Evolutionary conservation across 2,329 filamentous ascomycete genomes (phyloP), one percentile per base, ranked within the genome.

Genomic region (Corinectria fuckeliana): DNA sequence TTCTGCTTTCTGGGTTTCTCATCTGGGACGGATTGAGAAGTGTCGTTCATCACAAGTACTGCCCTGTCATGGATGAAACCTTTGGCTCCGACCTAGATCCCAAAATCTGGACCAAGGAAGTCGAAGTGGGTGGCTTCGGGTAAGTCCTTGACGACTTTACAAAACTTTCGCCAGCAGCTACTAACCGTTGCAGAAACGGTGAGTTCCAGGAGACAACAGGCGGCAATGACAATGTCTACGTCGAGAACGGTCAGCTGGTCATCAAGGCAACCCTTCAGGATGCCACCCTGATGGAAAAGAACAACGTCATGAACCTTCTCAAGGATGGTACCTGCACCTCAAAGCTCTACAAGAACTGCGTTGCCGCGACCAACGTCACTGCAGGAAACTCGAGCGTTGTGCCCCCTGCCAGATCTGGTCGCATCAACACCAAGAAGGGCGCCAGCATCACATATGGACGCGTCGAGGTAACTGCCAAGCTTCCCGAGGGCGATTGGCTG

Each of bases 211-310:
- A 88, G 77, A 93, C 92, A 0, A 96, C 91, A 4, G 78, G 78
- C 51, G 83, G 78, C 3, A 85, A 91, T 41, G 87, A 92, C 71
- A 96, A 96, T 68, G 86, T 92, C 56, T 94, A 85, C 72, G 74
- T 95, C 41, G 72, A 91, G 61, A 80, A 91, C 68, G 89, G 90
- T 38, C 78, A 85, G 58, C 85, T 96, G 3, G 74, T 88, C 71
- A 91, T 96, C 80, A 89, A 87, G 76, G 90, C 92, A 5, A 94
- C 91, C 0, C 82, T 93, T 2, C 90, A 93, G 71, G 88, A 95
- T 63, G 79, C 82, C 8, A 77, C 80, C 4, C 79, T 91, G 50
- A 83, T 95, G 62, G 83, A 87, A 52, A 83, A 84, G 53, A 83
- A 93, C 77, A 86, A 80, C 62, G 77, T 87, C 54, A 85, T 94